These are phyloP conservation scores for Eimeria praecox DNA, from an alignment of 169 alveolate genomes.

Conservation along the genomic window DNA sequence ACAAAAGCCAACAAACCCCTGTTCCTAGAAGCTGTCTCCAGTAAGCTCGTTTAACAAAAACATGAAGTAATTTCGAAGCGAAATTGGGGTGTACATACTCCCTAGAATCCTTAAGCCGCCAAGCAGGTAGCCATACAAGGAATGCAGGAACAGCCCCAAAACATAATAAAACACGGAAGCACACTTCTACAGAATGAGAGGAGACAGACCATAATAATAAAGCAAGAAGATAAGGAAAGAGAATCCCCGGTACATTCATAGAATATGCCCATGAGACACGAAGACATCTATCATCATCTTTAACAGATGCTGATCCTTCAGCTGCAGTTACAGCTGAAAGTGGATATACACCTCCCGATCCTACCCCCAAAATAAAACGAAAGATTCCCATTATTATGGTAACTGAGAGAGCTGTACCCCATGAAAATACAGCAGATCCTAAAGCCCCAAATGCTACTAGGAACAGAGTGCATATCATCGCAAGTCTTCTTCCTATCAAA, in stretches of 20 bases:
- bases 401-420: slow-evolving; percentile 66
- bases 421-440: slow-evolving; percentile 17
- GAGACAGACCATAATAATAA: slow-evolving; percentile 25
- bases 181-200: not conserved
- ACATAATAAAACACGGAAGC: slow-evolving; percentile 53
- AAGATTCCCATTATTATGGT: slow-evolving; percentile 40
- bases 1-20: slow-evolving; percentile 76
- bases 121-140: slow-evolving; percentile 72
- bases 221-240: slow-evolving; percentile 53
- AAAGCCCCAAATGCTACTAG: slow-evolving; percentile 58
- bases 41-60: slow-evolving; percentile 29
- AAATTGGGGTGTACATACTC: slow-evolving; percentile 26
- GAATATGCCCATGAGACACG: slow-evolving; percentile 76
- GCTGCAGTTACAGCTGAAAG: slow-evolving; percentile 75
- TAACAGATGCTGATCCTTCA: slow-evolving; percentile 34
- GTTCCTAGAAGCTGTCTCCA: slow-evolving; percentile 77
- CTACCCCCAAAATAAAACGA: slow-evolving; percentile 68
- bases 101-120: slow-evolving; percentile 37
- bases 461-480: slow-evolving; percentile 55
- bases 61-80: not conserved
- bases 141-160: slow-evolving; percentile 78
- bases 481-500: slow-evolving; percentile 31
- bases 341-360: slow-evolving; percentile 78
- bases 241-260: slow-evolving; percentile 78
- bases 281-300: slow-evolving; percentile 44